These are phyloP conservation scores for Sarcomyxa edulis DNA, from an alignment of 768 basidiomycete genomes.

Conservation along the genomic window DNA sequence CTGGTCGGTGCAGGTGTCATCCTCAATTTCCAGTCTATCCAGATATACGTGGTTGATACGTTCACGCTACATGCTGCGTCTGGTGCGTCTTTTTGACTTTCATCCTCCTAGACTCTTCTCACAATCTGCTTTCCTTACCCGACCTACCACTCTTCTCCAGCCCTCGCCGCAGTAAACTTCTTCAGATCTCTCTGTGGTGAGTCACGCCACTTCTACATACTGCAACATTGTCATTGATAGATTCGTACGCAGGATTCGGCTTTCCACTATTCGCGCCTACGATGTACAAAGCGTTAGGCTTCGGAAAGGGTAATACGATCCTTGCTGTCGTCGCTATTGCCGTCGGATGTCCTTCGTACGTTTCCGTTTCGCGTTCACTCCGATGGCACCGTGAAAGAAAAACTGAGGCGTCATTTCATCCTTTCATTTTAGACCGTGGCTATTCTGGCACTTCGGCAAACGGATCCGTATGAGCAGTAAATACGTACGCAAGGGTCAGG, in stretches of 20 bases:
- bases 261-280: conserved; percentile 76
- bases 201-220: too few relatives aligned
- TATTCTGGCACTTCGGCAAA: conserved; percentile 29
- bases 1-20: conserved; percentile 54
- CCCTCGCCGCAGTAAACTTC: conserved; percentile 62
- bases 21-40: conserved; percentile 54
- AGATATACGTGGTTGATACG: conserved; percentile 63
- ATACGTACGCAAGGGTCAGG: conserved; percentile 31
- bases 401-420: too few relatives aligned
- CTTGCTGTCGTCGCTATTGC: conserved; percentile 53
- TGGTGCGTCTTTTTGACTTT: too few relatives aligned
- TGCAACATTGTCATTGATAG: too few relatives aligned
- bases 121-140: too few relatives aligned
- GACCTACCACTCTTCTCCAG: conserved; percentile 23
- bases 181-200: too few relatives aligned
- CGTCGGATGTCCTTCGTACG: conserved; percentile 57
- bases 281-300: conserved; percentile 62
- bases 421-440: conserved; percentile 21
- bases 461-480: conserved; percentile 46
- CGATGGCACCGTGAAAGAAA: background rate
- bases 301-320: conserved; percentile 65
- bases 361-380: conserved; percentile 7
- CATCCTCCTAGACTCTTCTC: too few relatives aligned
- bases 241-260: conserved; percentile 64
- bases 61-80: conserved; percentile 68